Conservation (phyloP, 345 rosid species). For the Triadica sebifera region DNA sequence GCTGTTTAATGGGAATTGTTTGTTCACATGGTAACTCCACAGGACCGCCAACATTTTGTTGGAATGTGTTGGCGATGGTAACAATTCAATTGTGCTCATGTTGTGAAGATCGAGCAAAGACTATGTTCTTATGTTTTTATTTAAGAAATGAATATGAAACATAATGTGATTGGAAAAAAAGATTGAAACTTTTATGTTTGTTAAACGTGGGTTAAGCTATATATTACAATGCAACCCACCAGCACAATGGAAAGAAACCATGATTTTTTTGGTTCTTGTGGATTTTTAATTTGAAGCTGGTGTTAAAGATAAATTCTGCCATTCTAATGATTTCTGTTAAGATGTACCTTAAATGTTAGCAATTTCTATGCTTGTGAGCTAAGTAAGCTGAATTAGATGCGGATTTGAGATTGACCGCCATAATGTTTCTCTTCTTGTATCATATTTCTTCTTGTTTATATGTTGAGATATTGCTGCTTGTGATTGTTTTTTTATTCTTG, state of each 20-base stretch:
- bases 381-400: neutral
- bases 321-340: neutral
- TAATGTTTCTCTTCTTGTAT: neutral
- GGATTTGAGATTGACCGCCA: neutral
- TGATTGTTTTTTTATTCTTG: neutral
- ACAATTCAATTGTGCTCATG: neutral
- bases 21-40: neutral
- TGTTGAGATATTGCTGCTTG: neutral
- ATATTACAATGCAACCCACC: too few relatives aligned
- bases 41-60: neutral
- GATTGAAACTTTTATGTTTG: neutral
- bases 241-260: neutral
- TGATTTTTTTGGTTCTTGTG: neutral
- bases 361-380: neutral
- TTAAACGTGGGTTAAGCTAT: too few relatives aligned
- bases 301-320: neutral
- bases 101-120: neutral
- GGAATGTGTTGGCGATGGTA: neutral
- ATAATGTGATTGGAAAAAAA: neutral
- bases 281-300: neutral
- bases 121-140: neutral
- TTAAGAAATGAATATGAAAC: neutral
- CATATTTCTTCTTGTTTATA: neutral
- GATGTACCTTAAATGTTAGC: neutral
- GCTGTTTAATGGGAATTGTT: neutral